phyloP scores from a whole-genome alignment of 495 filamentous ascomycete genomes.

The Staphylotrichum tortipilum region DNA sequence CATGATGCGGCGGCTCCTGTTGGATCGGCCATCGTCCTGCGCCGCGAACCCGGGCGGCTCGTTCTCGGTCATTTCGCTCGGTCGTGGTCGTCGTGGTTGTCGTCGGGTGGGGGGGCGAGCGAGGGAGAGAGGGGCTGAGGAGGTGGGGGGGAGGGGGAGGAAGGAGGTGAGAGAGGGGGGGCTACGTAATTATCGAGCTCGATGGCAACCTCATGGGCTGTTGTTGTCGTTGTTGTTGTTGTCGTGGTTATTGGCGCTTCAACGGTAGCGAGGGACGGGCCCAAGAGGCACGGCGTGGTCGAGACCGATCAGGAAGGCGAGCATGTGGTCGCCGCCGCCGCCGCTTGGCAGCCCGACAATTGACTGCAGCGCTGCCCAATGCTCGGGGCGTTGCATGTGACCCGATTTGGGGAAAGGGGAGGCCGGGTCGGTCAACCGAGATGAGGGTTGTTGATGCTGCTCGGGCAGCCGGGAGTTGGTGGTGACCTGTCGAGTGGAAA shows the following conservation, averaged over 20 bases:
- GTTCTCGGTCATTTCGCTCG: slow-evolving; percentile 36
- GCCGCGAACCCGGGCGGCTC: slow-evolving; percentile 25
- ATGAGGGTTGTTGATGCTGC: no score
- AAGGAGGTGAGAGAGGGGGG: slow-evolving; percentile 10
- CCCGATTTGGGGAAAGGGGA: not conserved
- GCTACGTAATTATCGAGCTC: no score
- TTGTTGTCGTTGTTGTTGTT: no score
- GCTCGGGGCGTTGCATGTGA: slow-evolving; percentile 11
- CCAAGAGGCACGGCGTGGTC: not conserved
- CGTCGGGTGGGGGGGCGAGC: no score
- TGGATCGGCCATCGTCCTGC: slow-evolving; percentile 27
- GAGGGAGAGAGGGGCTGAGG: no score
- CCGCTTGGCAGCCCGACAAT: slow-evolving; percentile 14
- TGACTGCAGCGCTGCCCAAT: slow-evolving; percentile 13
- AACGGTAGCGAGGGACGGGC: not conserved
- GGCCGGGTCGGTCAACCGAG: slow-evolving; percentile 5
- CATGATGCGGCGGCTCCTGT: slow-evolving; percentile 39
- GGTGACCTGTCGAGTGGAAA: no score
- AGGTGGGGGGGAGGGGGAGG: no score
- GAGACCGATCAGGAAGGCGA: slow-evolving; percentile 7
- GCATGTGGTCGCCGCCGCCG: slow-evolving; percentile 9
- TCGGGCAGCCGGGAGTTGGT: no score
- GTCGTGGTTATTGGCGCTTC: no score
- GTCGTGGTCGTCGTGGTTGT: slow-evolving; percentile 4
- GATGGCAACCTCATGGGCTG: slow-evolving; percentile 22